Evolutionary conservation across 768 basidiomycete genomes (phyloP).

Genomic region (Hemileccinum impolitum): DNA sequence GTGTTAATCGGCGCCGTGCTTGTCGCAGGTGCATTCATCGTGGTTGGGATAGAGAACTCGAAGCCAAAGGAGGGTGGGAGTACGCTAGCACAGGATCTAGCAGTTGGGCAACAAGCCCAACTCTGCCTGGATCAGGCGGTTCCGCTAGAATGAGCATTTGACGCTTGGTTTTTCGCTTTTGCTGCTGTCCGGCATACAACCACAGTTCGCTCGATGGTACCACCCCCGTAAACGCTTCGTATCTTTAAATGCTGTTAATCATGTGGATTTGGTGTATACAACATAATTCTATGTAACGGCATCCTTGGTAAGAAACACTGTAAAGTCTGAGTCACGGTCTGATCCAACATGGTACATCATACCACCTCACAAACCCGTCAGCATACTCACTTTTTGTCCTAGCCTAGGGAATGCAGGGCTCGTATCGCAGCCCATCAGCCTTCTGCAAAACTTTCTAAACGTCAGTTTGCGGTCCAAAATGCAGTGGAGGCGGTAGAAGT

Average conservation of each 20-base stretch:
- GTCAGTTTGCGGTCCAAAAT: constrained; percentile 48
- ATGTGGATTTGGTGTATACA: too few species aligned
- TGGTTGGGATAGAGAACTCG: constrained; percentile 58
- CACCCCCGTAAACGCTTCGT: too few species aligned
- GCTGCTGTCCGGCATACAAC: too few species aligned
- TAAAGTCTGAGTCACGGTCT: not conserved
- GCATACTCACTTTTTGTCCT: constrained; percentile 16
- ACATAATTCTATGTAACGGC: too few species aligned
- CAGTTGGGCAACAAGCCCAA: not conserved
- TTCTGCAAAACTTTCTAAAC: constrained; percentile 48
- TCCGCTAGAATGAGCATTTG: constrained; percentile 1
- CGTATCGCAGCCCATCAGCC: constrained; percentile 47
- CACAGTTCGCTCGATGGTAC: too few species aligned
- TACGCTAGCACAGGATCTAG: constrained; percentile 1
- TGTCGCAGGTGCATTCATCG: constrained; percentile 75
- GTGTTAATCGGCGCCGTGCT: constrained; percentile 73
- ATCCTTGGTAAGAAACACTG: too few species aligned
- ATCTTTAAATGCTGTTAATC: too few species aligned
- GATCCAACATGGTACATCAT: constrained; percentile 20
- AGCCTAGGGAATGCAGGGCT: constrained; percentile 37
- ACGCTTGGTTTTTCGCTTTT: not conserved
- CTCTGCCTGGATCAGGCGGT: constrained; percentile 7
- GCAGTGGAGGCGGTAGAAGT: constrained; percentile 47
- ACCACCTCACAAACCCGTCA: not conserved
- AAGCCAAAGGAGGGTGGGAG: constrained; percentile 36